Base-by-base conservation (phyloP, 441 rosid species). In the Codiaeum variegatum region DNA sequence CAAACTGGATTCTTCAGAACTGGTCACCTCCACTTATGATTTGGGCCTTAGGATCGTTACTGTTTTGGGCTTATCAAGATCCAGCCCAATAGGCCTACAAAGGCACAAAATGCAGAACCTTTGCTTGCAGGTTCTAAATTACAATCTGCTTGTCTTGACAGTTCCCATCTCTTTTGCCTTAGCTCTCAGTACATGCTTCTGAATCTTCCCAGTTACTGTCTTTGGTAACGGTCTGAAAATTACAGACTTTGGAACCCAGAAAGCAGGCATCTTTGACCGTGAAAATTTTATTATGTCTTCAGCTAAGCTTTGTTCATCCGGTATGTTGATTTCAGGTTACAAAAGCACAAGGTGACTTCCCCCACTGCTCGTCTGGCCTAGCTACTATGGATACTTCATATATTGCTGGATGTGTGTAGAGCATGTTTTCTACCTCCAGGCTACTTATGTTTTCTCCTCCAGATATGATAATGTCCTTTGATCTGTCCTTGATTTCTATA, bases 371-470 rank as follows among this genome's bases (percentile, higher is more conserved):
- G 9, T 93, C 94, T 0, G 88, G 87, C 77, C 95, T 86, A 9
- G 96, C 97, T 70, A 91, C 99, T 52, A 91, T 95, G 0, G 98
- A 90, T 16, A 82, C 97, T 83, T 95, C 99, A 29, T 86, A 81
- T 60, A 93, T 80, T 5, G 93, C 91, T 0, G 96, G 95, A 71
- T 91, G 97, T 4, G 79, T 70, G 81, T 91, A 95, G 0, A 95
- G 54, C 1, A 71, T 66, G 69, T 91, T 91, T 75, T 93, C 97
- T 0, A 91, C 79, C 84, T 91, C 98, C 46, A 95, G 82, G 32
- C 95, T 95, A 29, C 98, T 93, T 26, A 90, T 95, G 84, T 91
- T 95, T 75, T 95, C 99, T 0, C 97, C 99, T 13, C 97, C 98
- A 0, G 94, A 93, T 71, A 93, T 94, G 73, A 91, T 91, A 59